Percentiles rank a stretch among this genome's conserved stretches.
Evolutionary conservation across 768 basidiomycete genomes (phyloP).

Genomic region (Tylopilus subfusipes): DNA sequence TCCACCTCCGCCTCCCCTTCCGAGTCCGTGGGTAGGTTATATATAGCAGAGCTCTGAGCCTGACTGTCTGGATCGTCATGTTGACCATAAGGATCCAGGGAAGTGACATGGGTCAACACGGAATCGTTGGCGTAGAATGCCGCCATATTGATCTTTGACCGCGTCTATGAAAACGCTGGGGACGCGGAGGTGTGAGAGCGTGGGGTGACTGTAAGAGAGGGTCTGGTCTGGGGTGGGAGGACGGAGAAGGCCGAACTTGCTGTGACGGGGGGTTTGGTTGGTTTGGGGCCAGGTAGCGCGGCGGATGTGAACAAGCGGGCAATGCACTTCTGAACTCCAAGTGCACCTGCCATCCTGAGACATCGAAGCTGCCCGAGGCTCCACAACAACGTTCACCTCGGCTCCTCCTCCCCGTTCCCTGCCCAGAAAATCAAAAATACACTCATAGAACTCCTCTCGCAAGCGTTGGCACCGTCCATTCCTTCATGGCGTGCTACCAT

Average conservation of each 20-base stretch:
- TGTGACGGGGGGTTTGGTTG: slow-evolving; percentile 15
- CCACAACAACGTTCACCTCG: not conserved
- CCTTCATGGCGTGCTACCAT: not conserved
- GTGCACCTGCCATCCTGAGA: slow-evolving; percentile 22
- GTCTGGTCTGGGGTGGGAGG: not conserved
- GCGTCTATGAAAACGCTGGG: slow-evolving; percentile 3
- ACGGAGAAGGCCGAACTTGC: slow-evolving; percentile 9
- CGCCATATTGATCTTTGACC: slow-evolving; percentile 25
- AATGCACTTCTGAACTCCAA: slow-evolving; percentile 11
- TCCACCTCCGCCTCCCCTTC: slow-evolving; percentile 33
- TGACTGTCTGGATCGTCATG: slow-evolving; percentile 24
- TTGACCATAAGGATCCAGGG: slow-evolving; percentile 31
- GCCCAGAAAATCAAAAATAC: not conserved
- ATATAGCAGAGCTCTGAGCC: slow-evolving; percentile 25
- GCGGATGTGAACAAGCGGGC: slow-evolving; percentile 25
- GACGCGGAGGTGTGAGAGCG: slow-evolving; percentile 6
- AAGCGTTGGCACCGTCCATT: not conserved
- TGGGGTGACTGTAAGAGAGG: slow-evolving; percentile 1
- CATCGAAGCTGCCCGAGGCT: not conserved
- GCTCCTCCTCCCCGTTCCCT: too few species aligned
- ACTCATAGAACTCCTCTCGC: not conserved
- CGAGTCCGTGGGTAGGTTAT: slow-evolving; percentile 34
- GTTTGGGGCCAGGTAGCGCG: slow-evolving; percentile 22
- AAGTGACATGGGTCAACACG: slow-evolving; percentile 30
- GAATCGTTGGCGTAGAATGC: slow-evolving; percentile 30